Evolutionary conservation across 306 rosid genomes (phyloP).

Genomic region (Castanopsis chinensis): DNA sequence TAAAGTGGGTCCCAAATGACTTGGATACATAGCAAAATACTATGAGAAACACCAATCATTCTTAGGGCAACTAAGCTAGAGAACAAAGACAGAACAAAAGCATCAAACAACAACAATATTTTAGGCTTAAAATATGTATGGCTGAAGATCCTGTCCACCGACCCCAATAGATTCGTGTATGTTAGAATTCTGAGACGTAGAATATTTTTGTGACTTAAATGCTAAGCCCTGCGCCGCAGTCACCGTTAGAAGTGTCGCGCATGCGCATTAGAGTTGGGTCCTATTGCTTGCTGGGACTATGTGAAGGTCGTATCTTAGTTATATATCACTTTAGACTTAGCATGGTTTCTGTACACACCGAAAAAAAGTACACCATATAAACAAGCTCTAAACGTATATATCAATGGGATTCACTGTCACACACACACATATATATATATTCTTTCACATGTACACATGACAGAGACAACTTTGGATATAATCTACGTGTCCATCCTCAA

Average conservation of each 20-base stretch:
- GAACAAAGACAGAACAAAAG: constrained; percentile 6
- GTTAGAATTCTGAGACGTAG: neutral
- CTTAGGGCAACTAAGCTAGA: neutral
- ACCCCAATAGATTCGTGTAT: neutral
- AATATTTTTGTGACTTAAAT: constrained; percentile 5
- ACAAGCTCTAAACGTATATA: neutral
- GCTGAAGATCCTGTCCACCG: constrained; percentile 37
- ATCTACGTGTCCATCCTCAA: neutral
- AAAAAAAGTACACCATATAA: too few relatives aligned
- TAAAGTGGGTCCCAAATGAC: constrained; percentile 7
- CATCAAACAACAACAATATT: neutral
- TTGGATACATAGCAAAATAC: neutral
- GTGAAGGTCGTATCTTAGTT: neutral
- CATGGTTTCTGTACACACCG: neutral
- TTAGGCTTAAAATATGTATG: constrained; percentile 3
- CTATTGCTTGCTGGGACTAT: neutral
- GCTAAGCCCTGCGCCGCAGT: constrained; percentile 28
- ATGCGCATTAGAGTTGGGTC: constrained; percentile 28
- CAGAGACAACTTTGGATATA: neutral
- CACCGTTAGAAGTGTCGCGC: constrained; percentile 52
- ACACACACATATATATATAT: neutral
- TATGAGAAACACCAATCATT: neutral
- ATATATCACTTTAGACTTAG: too few relatives aligned
- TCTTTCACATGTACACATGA: neutral
- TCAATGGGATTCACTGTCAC: neutral